phyloP scores from a whole-genome alignment of 768 basidiomycete species.

The Phlebiopsis flavidoalba region DNA sequence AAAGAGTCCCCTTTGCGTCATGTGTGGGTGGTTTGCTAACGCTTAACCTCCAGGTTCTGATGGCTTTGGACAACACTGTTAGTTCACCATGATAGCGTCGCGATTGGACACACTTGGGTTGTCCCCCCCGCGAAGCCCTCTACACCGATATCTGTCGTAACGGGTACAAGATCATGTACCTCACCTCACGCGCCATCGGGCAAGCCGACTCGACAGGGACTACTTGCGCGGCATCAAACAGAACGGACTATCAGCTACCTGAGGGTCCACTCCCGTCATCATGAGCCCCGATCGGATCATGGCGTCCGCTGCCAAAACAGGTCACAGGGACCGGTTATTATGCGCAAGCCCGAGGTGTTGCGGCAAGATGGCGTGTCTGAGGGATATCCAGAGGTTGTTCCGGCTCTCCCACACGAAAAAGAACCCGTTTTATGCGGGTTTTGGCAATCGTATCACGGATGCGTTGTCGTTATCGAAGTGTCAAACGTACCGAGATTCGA shows the following conservation, averaged over 20 bases:
- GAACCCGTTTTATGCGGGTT: constrained; percentile 93
- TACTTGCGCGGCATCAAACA: constrained; percentile 95
- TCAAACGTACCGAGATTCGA: constrained; percentile 44
- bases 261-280: constrained; percentile 97
- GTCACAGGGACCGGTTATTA: constrained; percentile 98
- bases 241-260: constrained; percentile 92
- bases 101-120: constrained; percentile 94
- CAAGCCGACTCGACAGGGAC: constrained; percentile 95
- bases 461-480: constrained; percentile 79
- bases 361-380: constrained; percentile 98
- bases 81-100: constrained; percentile 96
- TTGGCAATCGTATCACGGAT: constrained; percentile 97
- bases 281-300: constrained; percentile 98
- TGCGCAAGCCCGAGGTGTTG: constrained; percentile 99
- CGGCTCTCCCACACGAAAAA: constrained; percentile 47
- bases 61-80: constrained; percentile 93
- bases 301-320: constrained; percentile 82
- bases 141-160: constrained; percentile 95
- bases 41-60: constrained; percentile 65
- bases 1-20: constrained; percentile 17
- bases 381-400: constrained; percentile 91
- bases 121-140: constrained; percentile 88
- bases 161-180: constrained; percentile 97
- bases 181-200: constrained; percentile 95
- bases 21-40: background rate